phyloP scores from a whole-genome alignment of 2,329 filamentous ascomycete species.

The Aspergillus awamori region DNA sequence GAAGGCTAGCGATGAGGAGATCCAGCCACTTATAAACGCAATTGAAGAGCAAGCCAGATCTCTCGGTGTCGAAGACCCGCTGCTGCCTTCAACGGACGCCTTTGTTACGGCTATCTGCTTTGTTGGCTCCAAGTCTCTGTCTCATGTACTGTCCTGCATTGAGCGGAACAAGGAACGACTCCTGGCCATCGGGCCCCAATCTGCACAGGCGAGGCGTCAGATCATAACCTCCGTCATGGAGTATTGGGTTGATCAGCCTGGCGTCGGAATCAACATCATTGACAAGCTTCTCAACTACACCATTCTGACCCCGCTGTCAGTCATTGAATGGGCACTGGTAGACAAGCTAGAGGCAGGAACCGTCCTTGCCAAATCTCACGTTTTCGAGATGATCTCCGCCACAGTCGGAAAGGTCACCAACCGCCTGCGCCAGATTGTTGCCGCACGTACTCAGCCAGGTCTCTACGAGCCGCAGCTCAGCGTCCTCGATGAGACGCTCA shows the following conservation, averaged over 20 bases:
- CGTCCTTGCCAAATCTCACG: slow-evolving; percentile 70
- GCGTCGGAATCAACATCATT: slow-evolving; percentile 86
- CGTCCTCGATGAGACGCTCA: slow-evolving; percentile 67
- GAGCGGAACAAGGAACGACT: slow-evolving; percentile 91
- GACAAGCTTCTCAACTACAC: slow-evolving; percentile 98
- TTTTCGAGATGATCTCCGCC: slow-evolving; percentile 87
- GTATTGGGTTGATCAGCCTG: slow-evolving; percentile 92
- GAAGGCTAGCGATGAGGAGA: slow-evolving; percentile 82
- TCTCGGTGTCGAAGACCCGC: slow-evolving; percentile 69
- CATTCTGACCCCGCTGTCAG: slow-evolving; percentile 81
- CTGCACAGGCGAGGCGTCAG: slow-evolving; percentile 76
- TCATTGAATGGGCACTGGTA: slow-evolving; percentile 86
- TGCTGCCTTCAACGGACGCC: slow-evolving; percentile 86
- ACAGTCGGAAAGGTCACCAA: slow-evolving; percentile 89
- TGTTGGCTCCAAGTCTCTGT: slow-evolving; percentile 92
- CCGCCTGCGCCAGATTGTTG: slow-evolving; percentile 78
- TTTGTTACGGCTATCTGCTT: slow-evolving; percentile 93
- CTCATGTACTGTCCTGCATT: slow-evolving; percentile 92
- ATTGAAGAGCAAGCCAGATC: slow-evolving; percentile 79
- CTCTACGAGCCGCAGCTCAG: slow-evolving; percentile 58
- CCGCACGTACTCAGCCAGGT: slow-evolving; percentile 61
- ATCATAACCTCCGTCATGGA: slow-evolving; percentile 88
- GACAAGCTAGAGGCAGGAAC: slow-evolving; percentile 66
- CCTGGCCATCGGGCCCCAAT: slow-evolving; percentile 73
- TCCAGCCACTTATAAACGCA: slow-evolving; percentile 76